phyloP scores from a whole-genome alignment of 768 basidiomycete species.

The Dioszegia aurantiaca region DNA sequence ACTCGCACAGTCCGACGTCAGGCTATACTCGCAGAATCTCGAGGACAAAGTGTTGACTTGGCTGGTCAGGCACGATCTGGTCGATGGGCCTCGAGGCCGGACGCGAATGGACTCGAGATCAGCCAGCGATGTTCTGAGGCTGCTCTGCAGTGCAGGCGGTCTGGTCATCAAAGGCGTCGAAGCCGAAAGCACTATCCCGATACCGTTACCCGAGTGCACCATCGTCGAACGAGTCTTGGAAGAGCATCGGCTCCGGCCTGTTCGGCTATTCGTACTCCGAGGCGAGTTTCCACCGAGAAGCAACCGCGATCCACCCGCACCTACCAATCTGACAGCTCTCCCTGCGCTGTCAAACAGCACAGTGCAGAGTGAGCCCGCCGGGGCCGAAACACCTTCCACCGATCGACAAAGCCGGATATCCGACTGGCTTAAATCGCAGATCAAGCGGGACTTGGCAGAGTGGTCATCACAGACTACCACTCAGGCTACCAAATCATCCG shows the following conservation, averaged over 20 bases:
- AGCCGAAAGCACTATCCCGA: not conserved
- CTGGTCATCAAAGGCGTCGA: slow-evolving; percentile 54
- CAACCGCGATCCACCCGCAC: not conserved
- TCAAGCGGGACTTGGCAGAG: slow-evolving; percentile 59
- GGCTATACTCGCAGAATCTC: slow-evolving; percentile 77
- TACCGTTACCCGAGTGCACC: slow-evolving; percentile 63
- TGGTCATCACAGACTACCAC: slow-evolving; percentile 54
- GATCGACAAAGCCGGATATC: slow-evolving; percentile 44
- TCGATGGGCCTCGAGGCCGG: slow-evolving; percentile 54
- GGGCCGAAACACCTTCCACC: slow-evolving; percentile 18
- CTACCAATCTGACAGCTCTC: not conserved
- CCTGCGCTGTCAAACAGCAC: not conserved
- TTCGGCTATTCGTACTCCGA: slow-evolving; percentile 69
- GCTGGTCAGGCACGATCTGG: slow-evolving; percentile 70
- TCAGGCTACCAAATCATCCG: slow-evolving; percentile 56
- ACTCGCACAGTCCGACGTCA: slow-evolving; percentile 74
- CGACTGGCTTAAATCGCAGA: slow-evolving; percentile 64
- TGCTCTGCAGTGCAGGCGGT: slow-evolving; percentile 68
- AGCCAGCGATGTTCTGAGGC: slow-evolving; percentile 60
- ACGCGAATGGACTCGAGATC: slow-evolving; percentile 59
- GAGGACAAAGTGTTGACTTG: slow-evolving; percentile 81
- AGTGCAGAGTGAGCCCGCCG: not conserved
- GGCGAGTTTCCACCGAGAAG: slow-evolving; percentile 58
- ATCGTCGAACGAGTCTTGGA: slow-evolving; percentile 64
- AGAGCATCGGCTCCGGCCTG: slow-evolving; percentile 60